A percentile compares a stretch with the other conserved stretches of the same genome.
Evolutionary conservation across 176 grass and related monocot species (phyloP).

Genomic region (Paspalum notatum): DNA sequence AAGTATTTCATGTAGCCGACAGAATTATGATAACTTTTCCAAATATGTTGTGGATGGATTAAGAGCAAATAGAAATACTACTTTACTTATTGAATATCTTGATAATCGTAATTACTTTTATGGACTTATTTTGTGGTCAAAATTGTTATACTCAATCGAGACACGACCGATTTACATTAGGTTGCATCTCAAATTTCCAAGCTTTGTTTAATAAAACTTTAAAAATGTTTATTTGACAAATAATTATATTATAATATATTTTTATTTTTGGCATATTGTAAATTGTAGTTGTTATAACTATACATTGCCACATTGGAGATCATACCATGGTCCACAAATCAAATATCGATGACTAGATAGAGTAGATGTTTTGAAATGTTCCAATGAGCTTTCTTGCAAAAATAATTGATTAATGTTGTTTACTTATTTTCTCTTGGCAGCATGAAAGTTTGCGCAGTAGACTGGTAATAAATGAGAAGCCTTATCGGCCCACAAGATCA

Average conservation of each 20-base stretch:
- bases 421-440: neutral
- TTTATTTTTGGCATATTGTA: neutral
- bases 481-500: neutral
- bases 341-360: neutral
- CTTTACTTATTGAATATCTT: neutral
- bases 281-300: neutral
- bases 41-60: neutral
- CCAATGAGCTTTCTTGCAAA: neutral
- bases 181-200: neutral
- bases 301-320: neutral
- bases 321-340: neutral
- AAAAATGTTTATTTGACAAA: neutral
- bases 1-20: too few species aligned
- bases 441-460: constrained; percentile 14
- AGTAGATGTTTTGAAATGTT: neutral
- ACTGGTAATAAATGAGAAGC: neutral
- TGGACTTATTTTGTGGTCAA: neutral
- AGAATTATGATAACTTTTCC: neutral
- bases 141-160: neutral
- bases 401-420: neutral
- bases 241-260: neutral
- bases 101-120: neutral
- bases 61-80: neutral
- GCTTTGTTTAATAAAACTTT: neutral
- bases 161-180: neutral